Evolutionary conservation across 306 rosid genomes (phyloP), one percentile per base, ranked within the genome.

Genomic region (Medicago lupulina): DNA sequence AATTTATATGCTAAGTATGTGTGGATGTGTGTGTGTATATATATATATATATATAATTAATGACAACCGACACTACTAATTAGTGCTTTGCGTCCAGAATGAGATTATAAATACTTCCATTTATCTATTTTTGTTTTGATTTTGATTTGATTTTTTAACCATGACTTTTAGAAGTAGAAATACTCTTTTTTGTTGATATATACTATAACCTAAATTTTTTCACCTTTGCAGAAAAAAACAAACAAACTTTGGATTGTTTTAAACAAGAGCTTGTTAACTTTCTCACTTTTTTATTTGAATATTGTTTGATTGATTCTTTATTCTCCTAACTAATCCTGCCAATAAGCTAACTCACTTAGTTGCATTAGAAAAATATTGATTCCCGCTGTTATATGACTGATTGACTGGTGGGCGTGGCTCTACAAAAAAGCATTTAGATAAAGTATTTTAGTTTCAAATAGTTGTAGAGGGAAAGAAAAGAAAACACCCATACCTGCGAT

Each of bases 71-170:
- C 70, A 19, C 44, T 55, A 21, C 18, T 66, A 47, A 60, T 59
- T 59, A 47, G 66, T 74, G 23, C 31, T 67, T 74, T 39, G 47
- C 21, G 34, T 80, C 47, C 51, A 34, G 14, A 73, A 66, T 39
- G 65, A 67, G 57, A 36, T 67, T 67, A 36, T 66, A 55, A 66
- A 43, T 19, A 55, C 66, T 79, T 21, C 12, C 36, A 63, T 40
- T 70, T 53, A 62, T 71, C n/a, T 44, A 12, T 13, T 31, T 28
- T 9, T 18, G 58, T 10, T 76, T 67, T 23, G 19, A 36, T 7
- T 55, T 72, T 50, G 8, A 13, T 13, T 44, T 11, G 3, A 1
- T 6, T 59, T 34, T 73, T 73, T 57, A 4, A 19, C 10, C 23
- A 40, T 18, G 51, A 36, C 5, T 11, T 17, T 54, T 28, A 53